Base-by-base conservation (phyloP, 1,284 basidiomycete species). In the Naganishia albida region DNA sequence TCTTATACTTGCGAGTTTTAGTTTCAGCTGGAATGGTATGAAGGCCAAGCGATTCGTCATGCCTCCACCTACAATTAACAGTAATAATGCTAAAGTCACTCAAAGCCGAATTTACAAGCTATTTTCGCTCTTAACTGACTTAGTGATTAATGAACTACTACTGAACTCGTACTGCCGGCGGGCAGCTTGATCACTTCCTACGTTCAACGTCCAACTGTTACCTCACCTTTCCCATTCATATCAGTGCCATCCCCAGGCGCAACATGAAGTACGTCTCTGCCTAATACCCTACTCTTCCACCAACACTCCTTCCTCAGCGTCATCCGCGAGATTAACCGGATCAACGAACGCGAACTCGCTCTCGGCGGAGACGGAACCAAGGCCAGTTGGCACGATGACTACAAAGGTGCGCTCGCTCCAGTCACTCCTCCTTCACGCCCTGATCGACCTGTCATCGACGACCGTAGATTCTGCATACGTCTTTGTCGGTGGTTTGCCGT, bases 361-460 rank as follows among this genome's bases (percentile, higher is more conserved):
- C 82, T 93, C 13, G 93, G 90, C 13, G 75, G 82, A 39, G 82
- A 82, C 49, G 86, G 86, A 53, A 84, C 84, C 10, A 79, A 77
- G 30, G 82, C 80, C n/a, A 94, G 91, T 59, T 98, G 95, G 95
- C 95, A 99, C 74, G 93, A 98, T 73, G 90, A 97, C 74, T 97
- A 93, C 82, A 92, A 89, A 77, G 87, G 88, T 87, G 63, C 53
- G 83, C 74, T 1, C 23, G n/a, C 13, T 43, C 34, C 49, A 18
- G 42, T 12, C 18, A 23, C 39, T 57, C 28, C n/a, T 26, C n/a
- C 50, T 18, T 34, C 26, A 54, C 40, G n/a, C 38, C 28, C 12
- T 25, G 42, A 57, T 30, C 23, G 52, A 6, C 46, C 16, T 0
- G 16, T 0, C 2, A 18, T 42, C 38, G 28, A 8, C n/a, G n/a